Base-by-base conservation (phyloP, 331 rosid species). In the Quercus phellos region DNA sequence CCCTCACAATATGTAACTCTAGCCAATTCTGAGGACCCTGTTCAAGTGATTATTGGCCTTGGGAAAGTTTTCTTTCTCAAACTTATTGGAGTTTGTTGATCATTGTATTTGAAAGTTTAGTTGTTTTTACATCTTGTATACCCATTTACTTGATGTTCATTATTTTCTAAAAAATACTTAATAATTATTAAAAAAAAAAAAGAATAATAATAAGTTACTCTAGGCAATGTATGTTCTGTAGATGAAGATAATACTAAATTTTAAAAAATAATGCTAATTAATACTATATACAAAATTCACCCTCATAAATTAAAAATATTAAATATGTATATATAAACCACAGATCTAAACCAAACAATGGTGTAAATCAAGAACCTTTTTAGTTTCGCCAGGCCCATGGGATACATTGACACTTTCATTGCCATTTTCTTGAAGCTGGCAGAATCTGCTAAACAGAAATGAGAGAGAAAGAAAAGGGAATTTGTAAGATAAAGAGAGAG, bases 361-460 rank as follows among this genome's bases (percentile, higher is more conserved):
- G 11, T 74, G 64, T 68, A 68, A 17, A 67, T 76, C 6, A 46
- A 12, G 55, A 79, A 93, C 99, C 98, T 90, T 91, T 84, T 77
- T 80, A 84, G 70, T 82, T 80, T 68, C 89, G 64, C 51, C 77
- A 54, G 71, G 82, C 53, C 68, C 77, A 26, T 72, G 63, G 9
- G 91, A 77, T 58, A 83, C 50, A 84, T 79, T 81, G 21, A 56
- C 59, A 67, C 56, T 72, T 22, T 18, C 68, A 24, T 73, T 55
- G 30, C 77, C 81, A 84, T 83, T 87, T 81, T 85, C 85, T 79
- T 86, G 86, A 75, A 87, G 85, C 74, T 84, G 89, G 85, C 66
- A 60, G 51, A 72, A 82, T 87, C 99, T 93, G 55, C 42, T 79
- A 64, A 81, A 59, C 58, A 85, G 17, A 74, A 34, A 27, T 22